Base-by-base conservation (phyloP, 1,139 yeast species). In the Kluyveromyces sp. region DNA sequence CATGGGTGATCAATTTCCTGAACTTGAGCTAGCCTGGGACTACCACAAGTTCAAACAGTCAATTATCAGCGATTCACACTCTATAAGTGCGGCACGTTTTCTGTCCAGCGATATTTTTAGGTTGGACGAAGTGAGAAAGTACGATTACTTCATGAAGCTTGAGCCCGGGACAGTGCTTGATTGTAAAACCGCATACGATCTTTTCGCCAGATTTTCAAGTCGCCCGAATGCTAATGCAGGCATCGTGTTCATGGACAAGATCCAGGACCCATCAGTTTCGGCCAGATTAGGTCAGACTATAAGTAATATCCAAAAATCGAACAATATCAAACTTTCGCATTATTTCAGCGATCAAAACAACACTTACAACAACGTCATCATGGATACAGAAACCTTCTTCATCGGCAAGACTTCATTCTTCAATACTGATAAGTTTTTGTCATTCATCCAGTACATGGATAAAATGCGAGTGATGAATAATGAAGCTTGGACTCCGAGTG, bases 91-190 rank as follows among this genome's bases (percentile, higher is more conserved):
- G 4, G 33, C 41, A 12, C 43, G 36, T 28, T 22, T 46, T 8
- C 19, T 37, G 13, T 33, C 45, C n/a, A 43, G 33, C 36, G 48
- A 46, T 17, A n/a, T 43, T 3, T 43, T 26, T 28, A 37, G 41
- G 6, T 39, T 46, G 16, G 37, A 39, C n/a, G 31, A n/a, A 11
- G 40, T 46, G 28, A 25, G 28, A 8, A 19, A 32, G 6, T 43
- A 20, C 25, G 46, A 46, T 18, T 41, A 43, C 16, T 43, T 46
- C 15, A 25, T 43, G 40, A 39, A 17, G 17, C 25, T 43, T 2
- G 45, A 42, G 17, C 43, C 45, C 13, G 48, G 48, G 3, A 39
- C 37, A 17, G 16, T 39, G 20, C 28, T 46, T 13, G 36, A 32
- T 22, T 30, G 41, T 4, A 17, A 20, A 3, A 12, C 18, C 13